Conservation (phyloP, 2,329 filamentous ascomycete species). For the Chaetomiaceae sp. region DNA sequence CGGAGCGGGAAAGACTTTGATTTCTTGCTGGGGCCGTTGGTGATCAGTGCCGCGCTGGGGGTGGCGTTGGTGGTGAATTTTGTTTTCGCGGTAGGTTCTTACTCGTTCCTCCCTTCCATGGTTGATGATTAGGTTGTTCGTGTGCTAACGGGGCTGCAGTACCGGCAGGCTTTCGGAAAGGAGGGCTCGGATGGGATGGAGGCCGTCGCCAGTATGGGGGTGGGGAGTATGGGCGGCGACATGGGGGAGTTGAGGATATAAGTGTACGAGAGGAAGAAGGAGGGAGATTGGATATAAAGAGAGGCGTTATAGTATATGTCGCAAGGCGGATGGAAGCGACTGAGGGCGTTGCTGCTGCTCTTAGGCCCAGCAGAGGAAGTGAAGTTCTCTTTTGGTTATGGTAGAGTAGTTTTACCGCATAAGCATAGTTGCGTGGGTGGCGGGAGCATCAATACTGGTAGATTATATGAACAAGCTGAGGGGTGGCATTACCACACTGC, state of each 20-base stretch:
- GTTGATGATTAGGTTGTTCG: not conserved
- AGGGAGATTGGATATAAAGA: too few species aligned
- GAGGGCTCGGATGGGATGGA: not conserved
- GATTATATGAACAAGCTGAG: too few species aligned
- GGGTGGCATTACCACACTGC: too few species aligned
- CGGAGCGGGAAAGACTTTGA: slow-evolving; percentile 92
- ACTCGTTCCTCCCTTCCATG: not conserved
- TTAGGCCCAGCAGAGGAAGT: too few species aligned
- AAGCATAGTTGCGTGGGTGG: too few species aligned
- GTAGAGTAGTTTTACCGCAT: too few species aligned
- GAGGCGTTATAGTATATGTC: too few species aligned
- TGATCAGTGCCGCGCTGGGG: slow-evolving; percentile 76
- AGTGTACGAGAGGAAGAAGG: not conserved
- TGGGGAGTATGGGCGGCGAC: not conserved
- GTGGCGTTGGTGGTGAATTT: slow-evolving; percentile 82
- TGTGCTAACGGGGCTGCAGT: slow-evolving; percentile 8
- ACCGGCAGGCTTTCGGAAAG: slow-evolving; percentile 5
- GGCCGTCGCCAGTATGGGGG: not conserved
- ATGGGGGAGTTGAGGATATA: slow-evolving; percentile 6
- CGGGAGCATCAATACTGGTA: too few species aligned
- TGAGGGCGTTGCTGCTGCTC: too few species aligned
- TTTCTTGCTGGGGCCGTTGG: slow-evolving; percentile 75
- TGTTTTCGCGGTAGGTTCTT: slow-evolving; percentile 65
- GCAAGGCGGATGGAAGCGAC: too few species aligned
- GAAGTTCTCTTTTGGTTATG: too few species aligned